Base-by-base conservation (phyloP, 1,284 basidiomycete genomes). In the Ganoderma lingzhi region DNA sequence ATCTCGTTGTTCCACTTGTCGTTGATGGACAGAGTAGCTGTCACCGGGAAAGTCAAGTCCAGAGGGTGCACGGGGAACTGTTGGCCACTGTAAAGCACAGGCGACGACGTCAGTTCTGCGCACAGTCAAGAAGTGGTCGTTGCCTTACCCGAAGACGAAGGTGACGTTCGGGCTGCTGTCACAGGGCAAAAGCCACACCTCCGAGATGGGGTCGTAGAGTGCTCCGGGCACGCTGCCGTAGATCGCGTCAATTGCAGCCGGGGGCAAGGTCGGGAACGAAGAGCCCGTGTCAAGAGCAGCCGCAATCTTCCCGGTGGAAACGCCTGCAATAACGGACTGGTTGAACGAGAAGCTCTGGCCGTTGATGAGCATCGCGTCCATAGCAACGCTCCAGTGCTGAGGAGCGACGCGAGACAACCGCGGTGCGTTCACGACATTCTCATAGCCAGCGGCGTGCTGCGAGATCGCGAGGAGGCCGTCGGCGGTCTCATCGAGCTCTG, bases 361-460 rank as follows among this genome's bases (percentile, higher is more conserved):
- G 71, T 80, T 78, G 55, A 80, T 71, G 14, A 67, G 70, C 74
- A 80, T 75, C 58, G 71, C 71, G 70, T 80, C 79, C 68, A 80
- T 70, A 14, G 75, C 64, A 3, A 78, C 69, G 37, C 74, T 76
- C 80, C 79, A 80, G 30, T 78, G 73, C 39, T 76, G 90, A 85
- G 79, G 74, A 70, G 73, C 76, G 86, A 61, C 91, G 85, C 74
- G 86, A 81, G 68, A 70, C n/a, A 80, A 75, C 71, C 72, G 70
- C 10, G 78, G 76, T 45, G 77, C 73, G 44, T 71, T 14, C 12
- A 61, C 55, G 44, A 80, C 70, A 23, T 69, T 60, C 62, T 74
- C 72, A 67, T 73, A 75, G 41, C 75, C 75, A 2, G 68, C 56
- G 45, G 75, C 73, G 70, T 78, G 76, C 62, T 77, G 76, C 51